A percentile compares a stretch with the other conserved stretches of the same genome.
Evolutionary conservation across 192 early-diverging fungal genomes (phyloP).

Genomic region (Mortierella antarctica): DNA sequence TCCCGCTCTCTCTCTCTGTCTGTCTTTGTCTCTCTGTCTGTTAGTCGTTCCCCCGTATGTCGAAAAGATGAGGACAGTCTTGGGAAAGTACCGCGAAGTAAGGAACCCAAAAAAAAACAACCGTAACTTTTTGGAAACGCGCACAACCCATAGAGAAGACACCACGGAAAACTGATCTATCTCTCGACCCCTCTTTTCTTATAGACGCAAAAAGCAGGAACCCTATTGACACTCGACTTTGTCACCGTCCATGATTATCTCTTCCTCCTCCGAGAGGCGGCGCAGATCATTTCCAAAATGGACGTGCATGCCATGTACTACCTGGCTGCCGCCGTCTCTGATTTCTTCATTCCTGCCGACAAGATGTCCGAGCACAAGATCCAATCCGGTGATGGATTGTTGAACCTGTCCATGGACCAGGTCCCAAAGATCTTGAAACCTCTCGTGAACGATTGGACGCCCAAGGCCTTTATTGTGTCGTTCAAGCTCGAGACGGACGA

Average conservation of each 20-base stretch:
- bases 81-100: constrained; percentile 75
- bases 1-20: neutral
- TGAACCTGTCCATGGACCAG: constrained; percentile 91
- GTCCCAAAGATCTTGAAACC: constrained; percentile 97
- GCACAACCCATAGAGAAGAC: constrained; percentile 54
- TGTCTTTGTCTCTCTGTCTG: neutral
- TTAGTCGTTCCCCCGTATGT: constrained; percentile 77
- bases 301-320: constrained; percentile 89
- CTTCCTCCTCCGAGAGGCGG: constrained; percentile 84
- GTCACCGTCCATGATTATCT: constrained; percentile 94
- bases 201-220: constrained; percentile 66
- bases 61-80: constrained; percentile 70
- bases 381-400: constrained; percentile 87
- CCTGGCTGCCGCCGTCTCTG: constrained; percentile 96
- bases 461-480: constrained; percentile 91
- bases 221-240: constrained; percentile 86
- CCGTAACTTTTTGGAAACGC: neutral
- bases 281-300: constrained; percentile 73
- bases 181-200: constrained; percentile 75
- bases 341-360: constrained; percentile 96
- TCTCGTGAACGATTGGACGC: constrained; percentile 93
- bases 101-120: neutral
- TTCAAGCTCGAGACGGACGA: constrained; percentile 98
- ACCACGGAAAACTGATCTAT: constrained; percentile 70
- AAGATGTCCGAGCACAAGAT: constrained; percentile 98